Evolutionary conservation across 306 rosid species (phyloP), one percentile per base, ranked within the genome.

Genomic region (Sphenostylis stenocarpa): DNA sequence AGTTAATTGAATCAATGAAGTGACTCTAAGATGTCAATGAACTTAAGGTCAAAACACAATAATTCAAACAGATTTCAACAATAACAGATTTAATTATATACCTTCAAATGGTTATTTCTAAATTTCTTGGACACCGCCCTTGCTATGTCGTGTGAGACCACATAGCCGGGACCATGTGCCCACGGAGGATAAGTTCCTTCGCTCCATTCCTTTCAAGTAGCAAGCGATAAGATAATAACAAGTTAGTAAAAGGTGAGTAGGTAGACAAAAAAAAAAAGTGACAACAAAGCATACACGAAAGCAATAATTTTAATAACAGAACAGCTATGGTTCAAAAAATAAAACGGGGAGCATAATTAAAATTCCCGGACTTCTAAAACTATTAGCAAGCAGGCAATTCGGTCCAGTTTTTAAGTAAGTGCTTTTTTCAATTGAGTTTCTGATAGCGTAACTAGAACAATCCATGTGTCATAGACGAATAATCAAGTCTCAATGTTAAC

Each of bases 81-180:
- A 73, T 52, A 21, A 63, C 3, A 21, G 57, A 53, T 67, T 56
- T 49, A 45, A 43, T 15, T 31, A 66, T 56, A 41, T 87, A 92
- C 99, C 98, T 93, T 96, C 78, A 96, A 88, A 68, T 82, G 79
- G 66, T 90, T 88, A n/a, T 87, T 85, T 72, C 77, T 77, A 81
- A 91, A 85, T 76, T 83, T 90, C 81, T 51, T 65, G 67, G 87
- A 87, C n/a, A 93, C 90, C 9, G 84, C 76, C 68, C 72, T 88
- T 65, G 99, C 98, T 80, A 96, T 88, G 82, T 96, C 98, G 44
- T 74, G 82, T 11, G 99, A 87, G 75, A 96, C 84, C 43, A 96
- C 98, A 81, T 96, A 96, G 17, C 99, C 98, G 16, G 99, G 99
- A 80, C 99, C 99, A 69, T 96, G 97, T 31, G 99, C 99, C 98